Base-by-base conservation (phyloP, 129 eudicot species). In the Tagetes erecta region DNA sequence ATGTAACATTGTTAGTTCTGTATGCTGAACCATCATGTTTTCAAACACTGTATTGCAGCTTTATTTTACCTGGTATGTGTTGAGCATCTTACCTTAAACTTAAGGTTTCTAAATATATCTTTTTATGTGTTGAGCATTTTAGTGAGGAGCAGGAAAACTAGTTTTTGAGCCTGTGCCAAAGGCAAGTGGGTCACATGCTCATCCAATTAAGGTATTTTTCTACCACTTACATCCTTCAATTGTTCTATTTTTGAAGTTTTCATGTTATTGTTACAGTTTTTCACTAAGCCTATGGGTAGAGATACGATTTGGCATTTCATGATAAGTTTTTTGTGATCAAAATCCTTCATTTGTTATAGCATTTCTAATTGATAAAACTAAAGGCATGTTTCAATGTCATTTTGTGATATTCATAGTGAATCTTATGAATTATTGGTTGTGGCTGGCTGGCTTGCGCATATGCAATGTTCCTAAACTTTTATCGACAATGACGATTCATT, bases 161-260 rank as follows among this genome's bases (percentile, higher is more conserved):
- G 35, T 39, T 50, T 65, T 10, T 64, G 72, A 6, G 34, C 40
- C n/a, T 39, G 64, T 14, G 10, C 44, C 65, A 65, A 51, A 66
- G 53, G 44, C 74, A 41, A 67, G 80, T 67, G 74, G 66, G 14
- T n/a, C 56, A 52, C 64, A 76, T 76, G 80, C 74, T 66, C 74
- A 12, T 76, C 56, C 80, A 76, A 2, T 64, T 67, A 53, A 58
- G 67, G 80, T 76, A 67, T 52, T 10, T 7, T 66, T 44, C 44
- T 13, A 76, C 33, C 38, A 14, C 60, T 2, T 9, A 1, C 8
- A 42, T 46, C 12, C 13, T 41, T 41, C 8, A 67, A 8, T 30
- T 8, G 7, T 9, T 9, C 20, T 11, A 8, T 42, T 13, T 30
- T 64, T 27, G 3, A 8, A 27, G n/a, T 42, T 67, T 67, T 9